Base-by-base conservation (phyloP, 305 asterid genomes). In the Fraxinus platypoda region DNA sequence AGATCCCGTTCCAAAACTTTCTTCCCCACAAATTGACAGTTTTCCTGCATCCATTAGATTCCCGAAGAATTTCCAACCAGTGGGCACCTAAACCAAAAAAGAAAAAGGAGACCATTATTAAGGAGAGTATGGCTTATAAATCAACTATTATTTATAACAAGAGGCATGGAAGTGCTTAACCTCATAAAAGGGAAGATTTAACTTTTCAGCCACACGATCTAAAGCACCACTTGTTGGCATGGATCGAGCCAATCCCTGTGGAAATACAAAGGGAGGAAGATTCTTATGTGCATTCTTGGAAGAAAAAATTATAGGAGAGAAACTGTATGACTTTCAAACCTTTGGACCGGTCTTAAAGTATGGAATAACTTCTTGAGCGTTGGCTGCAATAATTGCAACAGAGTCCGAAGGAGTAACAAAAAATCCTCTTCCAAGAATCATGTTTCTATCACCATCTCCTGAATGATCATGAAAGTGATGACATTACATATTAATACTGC, bases 361-460 rank as follows among this genome's bases (percentile, higher is more conserved):
- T 8, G 98, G 98, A 81, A 96, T 96, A 62, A 95, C 83, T 84
- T 91, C 96, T 84, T 90, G 91, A 2, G 99, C 99, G 80, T 94
- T 93, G 82, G 99, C 99, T 9, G 98, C 98, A 86, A 96, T 96
- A 43, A 94, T 88, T 66, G 99, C 98, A 35, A 96, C 99, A 64
- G 98, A 96, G 87, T 96, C 99, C 71, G 99, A 96, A 77, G 99
- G 98, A 85, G 98, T 96, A 70, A 94, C 99, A 35, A 96, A 96
- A 88, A 96, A 96, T 77, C 81, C 89, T 84, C 86, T 91, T 68
- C 99, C 99, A 66, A 96, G 98, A 88, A 94, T 88, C 99, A 94
- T 94, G 90, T 96, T 96, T 93, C 99, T 88, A 80, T 96, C 98
- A 86, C 99, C 99, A 87, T 94, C 99, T 78, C 99, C 99, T 96